Base-by-base conservation (phyloP, 2,329 filamentous ascomycete genomes). In the Pestalotiopsis sp. region DNA sequence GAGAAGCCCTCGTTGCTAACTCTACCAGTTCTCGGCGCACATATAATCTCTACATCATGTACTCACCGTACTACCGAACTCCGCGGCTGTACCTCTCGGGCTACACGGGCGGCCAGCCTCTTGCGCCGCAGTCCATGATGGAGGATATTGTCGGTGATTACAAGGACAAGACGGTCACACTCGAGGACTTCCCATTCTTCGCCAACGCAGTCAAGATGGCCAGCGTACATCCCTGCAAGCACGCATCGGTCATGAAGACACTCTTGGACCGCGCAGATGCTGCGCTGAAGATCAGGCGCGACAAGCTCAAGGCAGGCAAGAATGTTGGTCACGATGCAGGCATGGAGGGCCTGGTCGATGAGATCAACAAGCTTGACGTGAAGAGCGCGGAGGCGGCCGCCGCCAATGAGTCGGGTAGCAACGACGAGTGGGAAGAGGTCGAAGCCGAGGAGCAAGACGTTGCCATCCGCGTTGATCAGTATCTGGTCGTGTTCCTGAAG, bases 31-130 rank as follows among this genome's bases (percentile, higher is more conserved):
- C 92, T 66, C 88, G 93, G 64, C 92, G 96, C 73, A 97, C 93
- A n/a, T 99, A 99, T 81, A 97, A 92, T 58, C 91, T 99, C 72
- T 99, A 99, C 86, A 98, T 99, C 76, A 96, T 94, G 82, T 99
- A 99, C 83, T 93, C 94, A 4, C 92, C 94, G 48, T 98, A 97
- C 84, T 99, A 98, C 82, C 92, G 94, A 73, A 98, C 96, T 3
- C 96, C 96, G 0, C 93, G 96, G 40, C 89, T 98, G 75, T 99
- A 98, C 80, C 89, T 99, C 61, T 97, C 94, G 0, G 96, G 96
- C 75, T 98, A 98, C 80, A 87, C 92, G 30, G 88, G 89, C 68
- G 93, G 93, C 35, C 92, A 94, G 71, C 94, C 94, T 1, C 90
- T 97, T 0, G 89, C 92, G 3, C 94, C 94, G 2, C 87, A 92